Evolutionary conservation across 2,329 filamentous ascomycete genomes (phyloP).

Genomic region (Talaromyces sp.): DNA sequence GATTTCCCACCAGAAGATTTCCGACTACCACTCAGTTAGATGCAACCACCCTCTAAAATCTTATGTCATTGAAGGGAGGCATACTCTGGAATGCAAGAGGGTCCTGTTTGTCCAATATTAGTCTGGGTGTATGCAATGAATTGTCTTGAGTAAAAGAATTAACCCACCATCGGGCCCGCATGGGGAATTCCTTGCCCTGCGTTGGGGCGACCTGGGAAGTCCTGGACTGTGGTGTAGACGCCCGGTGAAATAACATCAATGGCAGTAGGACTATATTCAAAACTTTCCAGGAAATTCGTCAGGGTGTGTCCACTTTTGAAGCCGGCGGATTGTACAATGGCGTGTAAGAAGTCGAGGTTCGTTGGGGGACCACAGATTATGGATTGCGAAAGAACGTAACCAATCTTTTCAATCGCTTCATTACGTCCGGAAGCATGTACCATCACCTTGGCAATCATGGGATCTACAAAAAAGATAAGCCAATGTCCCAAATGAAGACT

Average conservation of each 20-base stretch:
- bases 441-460: slow-evolving; percentile 56
- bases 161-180: slow-evolving; percentile 49
- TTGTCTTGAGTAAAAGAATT: not conserved
- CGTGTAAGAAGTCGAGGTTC: slow-evolving; percentile 53
- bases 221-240: slow-evolving; percentile 55
- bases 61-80: not conserved
- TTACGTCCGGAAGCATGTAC: slow-evolving; percentile 43
- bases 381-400: slow-evolving; percentile 41
- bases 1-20: slow-evolving; percentile 57
- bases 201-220: slow-evolving; percentile 53
- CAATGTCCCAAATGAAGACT: not conserved
- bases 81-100: slow-evolving; percentile 47
- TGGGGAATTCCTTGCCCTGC: slow-evolving; percentile 56
- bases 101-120: slow-evolving; percentile 36
- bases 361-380: slow-evolving; percentile 49
- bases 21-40: slow-evolving; percentile 33
- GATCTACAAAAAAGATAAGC: slow-evolving; percentile 32
- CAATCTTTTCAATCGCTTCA: slow-evolving; percentile 44
- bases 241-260: slow-evolving; percentile 55
- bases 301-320: slow-evolving; percentile 51
- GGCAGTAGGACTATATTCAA: slow-evolving; percentile 46
- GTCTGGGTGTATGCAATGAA: no score
- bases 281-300: slow-evolving; percentile 52
- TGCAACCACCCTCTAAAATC: no score
- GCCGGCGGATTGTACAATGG: slow-evolving; percentile 43